These are phyloP conservation scores for Beta macrorhiza DNA, from an alignment of 179 eudicot genomes.

Conservation along the genomic window DNA sequence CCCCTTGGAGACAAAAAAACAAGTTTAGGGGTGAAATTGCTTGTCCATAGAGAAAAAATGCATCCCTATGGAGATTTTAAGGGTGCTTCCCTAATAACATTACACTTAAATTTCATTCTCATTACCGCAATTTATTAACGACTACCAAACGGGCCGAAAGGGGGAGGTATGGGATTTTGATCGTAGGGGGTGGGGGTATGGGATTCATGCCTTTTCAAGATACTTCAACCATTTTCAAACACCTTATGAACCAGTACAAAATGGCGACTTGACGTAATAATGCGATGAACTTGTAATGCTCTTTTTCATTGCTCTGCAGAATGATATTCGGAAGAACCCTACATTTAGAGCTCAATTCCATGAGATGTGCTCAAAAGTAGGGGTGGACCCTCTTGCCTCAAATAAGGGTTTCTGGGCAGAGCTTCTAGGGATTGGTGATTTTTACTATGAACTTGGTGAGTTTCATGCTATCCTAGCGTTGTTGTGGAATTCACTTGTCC, in stretches of 20 bases:
- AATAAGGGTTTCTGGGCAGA: conserved; percentile 99
- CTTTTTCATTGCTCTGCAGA: conserved; percentile 46
- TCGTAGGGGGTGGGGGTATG: too few relatives aligned
- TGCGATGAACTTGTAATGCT: not conserved
- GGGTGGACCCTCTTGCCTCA: conserved; percentile 98
- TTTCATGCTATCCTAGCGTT: conserved; percentile 18
- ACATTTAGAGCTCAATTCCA: conserved; percentile 95
- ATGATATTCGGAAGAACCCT: conserved; percentile 97
- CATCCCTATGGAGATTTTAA: too few relatives aligned
- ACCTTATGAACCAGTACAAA: not conserved
- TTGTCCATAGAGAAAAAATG: too few relatives aligned
- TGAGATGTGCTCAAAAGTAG: conserved; percentile 99
- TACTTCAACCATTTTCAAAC: too few relatives aligned
- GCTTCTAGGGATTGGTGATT: conserved; percentile 93
- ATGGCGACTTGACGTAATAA: not conserved
- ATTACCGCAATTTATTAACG: too few relatives aligned
- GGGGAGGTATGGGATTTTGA: too few relatives aligned
- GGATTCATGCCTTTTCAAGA: too few relatives aligned
- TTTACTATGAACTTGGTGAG: conserved; percentile 97
- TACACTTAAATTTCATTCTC: too few relatives aligned
- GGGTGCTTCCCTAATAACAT: too few relatives aligned
- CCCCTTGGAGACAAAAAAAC: too few relatives aligned
- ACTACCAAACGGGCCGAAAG: too few relatives aligned
- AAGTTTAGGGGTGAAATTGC: too few relatives aligned
- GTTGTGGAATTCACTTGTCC: conserved; percentile 8